These are phyloP conservation scores for Lantana camara DNA, from an alignment of 257 asterid species.

Conservation along the genomic window DNA sequence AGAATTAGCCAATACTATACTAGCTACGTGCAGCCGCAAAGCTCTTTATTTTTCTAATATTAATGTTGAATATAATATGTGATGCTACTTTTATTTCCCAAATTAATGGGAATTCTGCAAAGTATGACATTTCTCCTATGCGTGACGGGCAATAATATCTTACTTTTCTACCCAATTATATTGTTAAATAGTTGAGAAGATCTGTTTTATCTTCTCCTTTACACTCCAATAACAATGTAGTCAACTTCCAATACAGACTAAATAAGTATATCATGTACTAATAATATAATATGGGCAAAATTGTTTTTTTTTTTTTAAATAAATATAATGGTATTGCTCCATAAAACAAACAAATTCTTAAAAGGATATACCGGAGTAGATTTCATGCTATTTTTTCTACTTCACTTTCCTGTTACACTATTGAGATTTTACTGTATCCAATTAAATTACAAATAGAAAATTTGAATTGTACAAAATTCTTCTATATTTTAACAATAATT, in stretches of 20 bases:
- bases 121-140: neutral
- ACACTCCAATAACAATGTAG: neutral
- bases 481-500: too few relatives aligned
- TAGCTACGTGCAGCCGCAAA: conserved; percentile 18
- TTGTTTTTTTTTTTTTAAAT: too few relatives aligned
- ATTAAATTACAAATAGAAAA: too few relatives aligned
- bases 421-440: too few relatives aligned
- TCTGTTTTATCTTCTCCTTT: neutral
- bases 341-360: too few relatives aligned
- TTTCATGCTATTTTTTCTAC: too few relatives aligned
- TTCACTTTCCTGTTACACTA: too few relatives aligned
- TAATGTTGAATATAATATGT: too few relatives aligned
- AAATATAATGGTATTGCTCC: too few relatives aligned
- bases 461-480: neutral
- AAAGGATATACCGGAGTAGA: too few relatives aligned
- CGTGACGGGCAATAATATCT: neutral
- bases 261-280: neutral
- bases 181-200: neutral
- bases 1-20: conserved; percentile 13
- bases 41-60: neutral
- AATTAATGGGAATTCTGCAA: neutral
- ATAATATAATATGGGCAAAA: neutral
- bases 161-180: conserved; percentile 1
- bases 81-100: neutral
- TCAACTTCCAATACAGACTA: neutral